These are phyloP conservation scores for Trichoderma harzianum DNA, from an alignment of 2,329 filamentous ascomycete species.

Conservation along the genomic window DNA sequence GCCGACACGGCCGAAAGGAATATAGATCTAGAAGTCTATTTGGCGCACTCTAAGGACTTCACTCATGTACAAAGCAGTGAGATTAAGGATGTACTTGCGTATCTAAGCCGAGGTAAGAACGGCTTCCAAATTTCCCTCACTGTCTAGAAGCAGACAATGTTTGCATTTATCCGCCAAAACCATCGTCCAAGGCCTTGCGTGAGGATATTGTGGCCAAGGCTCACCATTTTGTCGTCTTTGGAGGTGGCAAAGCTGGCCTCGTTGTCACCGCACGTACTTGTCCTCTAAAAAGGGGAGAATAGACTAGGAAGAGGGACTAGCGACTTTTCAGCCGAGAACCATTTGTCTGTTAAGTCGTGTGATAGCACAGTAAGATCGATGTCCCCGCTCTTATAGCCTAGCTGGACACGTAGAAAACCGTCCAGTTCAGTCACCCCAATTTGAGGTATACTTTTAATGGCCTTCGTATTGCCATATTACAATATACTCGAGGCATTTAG, in stretches of 20 bases:
- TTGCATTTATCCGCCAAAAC: too few relatives aligned
- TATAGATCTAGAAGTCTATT: too few relatives aligned
- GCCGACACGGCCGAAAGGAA: too few relatives aligned
- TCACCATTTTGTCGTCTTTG: background rate
- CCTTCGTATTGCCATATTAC: background rate
- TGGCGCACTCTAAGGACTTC: too few relatives aligned
- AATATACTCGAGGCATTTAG: background rate
- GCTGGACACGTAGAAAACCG: background rate
- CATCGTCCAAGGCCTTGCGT: too few relatives aligned
- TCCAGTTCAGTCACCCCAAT: background rate
- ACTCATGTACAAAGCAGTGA: too few relatives aligned
- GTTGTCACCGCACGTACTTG: conserved; percentile 36
- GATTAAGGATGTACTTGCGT: too few relatives aligned
- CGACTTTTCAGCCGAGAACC: background rate
- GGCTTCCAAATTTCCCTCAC: too few relatives aligned
- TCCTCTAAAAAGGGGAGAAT: conserved; percentile 34
- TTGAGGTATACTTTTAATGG: background rate
- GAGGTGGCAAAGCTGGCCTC: conserved; percentile 37
- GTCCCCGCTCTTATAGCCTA: background rate
- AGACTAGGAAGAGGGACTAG: background rate
- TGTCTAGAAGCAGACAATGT: too few relatives aligned
- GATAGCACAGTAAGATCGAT: background rate
- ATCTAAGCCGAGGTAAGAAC: too few relatives aligned
- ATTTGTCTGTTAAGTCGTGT: background rate
- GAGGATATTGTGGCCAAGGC: background rate